phyloP scores from a whole-genome alignment of 352 stramenopile genomes.

The Pythium insidiosum region DNA sequence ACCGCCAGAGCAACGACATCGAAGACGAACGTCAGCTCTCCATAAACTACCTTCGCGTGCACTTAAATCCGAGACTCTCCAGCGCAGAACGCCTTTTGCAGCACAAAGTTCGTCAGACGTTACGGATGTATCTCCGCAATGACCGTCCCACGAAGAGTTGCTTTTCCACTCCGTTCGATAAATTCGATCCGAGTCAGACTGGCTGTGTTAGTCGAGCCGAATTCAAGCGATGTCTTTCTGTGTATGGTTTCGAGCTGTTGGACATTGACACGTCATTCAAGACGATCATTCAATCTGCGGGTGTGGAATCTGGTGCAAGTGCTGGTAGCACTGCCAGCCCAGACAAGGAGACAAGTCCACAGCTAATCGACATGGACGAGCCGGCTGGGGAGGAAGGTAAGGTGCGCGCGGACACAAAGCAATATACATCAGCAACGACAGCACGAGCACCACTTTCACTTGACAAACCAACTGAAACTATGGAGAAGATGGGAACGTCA shows the following conservation, averaged over 20 bases:
- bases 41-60: too few species aligned
- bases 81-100: conserved; percentile 43
- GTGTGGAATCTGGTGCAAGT: too few species aligned
- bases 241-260: conserved; percentile 64
- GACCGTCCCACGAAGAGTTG: conserved; percentile 19
- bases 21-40: not conserved
- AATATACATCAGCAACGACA: too few species aligned
- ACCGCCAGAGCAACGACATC: not conserved
- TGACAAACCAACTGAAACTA: not conserved
- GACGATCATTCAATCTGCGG: conserved; percentile 23
- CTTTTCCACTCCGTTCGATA: conserved; percentile 33
- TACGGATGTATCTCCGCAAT: conserved; percentile 23
- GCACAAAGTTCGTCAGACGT: conserved; percentile 55
- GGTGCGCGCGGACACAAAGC: too few species aligned
- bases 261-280: conserved; percentile 48
- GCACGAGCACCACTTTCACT: too few species aligned
- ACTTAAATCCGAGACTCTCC: conserved; percentile 45
- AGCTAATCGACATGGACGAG: too few species aligned
- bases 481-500: not conserved
- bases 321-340: too few species aligned
- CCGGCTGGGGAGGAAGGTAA: too few species aligned
- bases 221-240: conserved; percentile 54
- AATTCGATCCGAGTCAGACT: conserved; percentile 35
- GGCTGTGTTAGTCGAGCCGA: conserved; percentile 44
- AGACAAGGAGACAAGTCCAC: too few species aligned